Percentiles rank a stretch among this genome's conserved stretches.
phyloP scores from a whole-genome alignment of 2,329 filamentous ascomycete genomes.

The Stagonosporopsis tanaceti region DNA sequence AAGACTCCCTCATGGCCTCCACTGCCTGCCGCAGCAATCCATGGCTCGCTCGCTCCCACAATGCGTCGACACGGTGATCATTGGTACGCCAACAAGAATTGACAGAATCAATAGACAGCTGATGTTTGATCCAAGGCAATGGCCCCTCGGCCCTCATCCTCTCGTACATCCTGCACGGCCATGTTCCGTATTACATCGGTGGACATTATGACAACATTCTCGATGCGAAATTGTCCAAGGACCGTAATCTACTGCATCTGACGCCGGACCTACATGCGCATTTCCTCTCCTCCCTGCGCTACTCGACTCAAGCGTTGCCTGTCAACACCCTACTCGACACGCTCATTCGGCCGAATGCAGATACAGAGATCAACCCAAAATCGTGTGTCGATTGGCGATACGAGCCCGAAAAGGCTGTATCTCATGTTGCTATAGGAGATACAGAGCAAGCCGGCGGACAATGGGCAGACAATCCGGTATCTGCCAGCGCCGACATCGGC shows the following conservation, averaged over 20 bases:
- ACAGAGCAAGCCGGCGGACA: conserved; percentile 63
- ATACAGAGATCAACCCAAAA: conserved; percentile 62
- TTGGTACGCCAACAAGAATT: conserved; percentile 34
- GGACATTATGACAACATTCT: conserved; percentile 66
- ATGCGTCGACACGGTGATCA: conserved; percentile 53
- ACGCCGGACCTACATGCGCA: conserved; percentile 63
- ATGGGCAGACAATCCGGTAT: conserved; percentile 64
- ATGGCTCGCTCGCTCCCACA: conserved; percentile 49
- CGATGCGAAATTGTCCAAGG: conserved; percentile 61
- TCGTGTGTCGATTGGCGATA: conserved; percentile 64
- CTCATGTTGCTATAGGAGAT: conserved; percentile 64
- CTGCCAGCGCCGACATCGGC: conserved; percentile 64
- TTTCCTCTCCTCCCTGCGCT: conserved; percentile 66
- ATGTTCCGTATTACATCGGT: conserved; percentile 64
- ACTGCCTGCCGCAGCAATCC: conserved; percentile 37
- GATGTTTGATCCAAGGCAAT: conserved; percentile 59
- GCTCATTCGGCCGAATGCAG: conserved; percentile 65
- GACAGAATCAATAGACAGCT: neutral
- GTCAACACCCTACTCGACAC: conserved; percentile 68
- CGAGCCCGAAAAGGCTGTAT: conserved; percentile 59
- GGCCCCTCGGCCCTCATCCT: conserved; percentile 69
- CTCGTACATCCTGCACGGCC: conserved; percentile 69
- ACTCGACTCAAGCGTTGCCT: conserved; percentile 68
- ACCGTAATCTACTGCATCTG: conserved; percentile 58
- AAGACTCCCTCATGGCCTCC: conserved; percentile 43